Evolutionary conservation across 1,139 yeast species (phyloP).

Genomic region (Meyerozyma elateridarum): DNA sequence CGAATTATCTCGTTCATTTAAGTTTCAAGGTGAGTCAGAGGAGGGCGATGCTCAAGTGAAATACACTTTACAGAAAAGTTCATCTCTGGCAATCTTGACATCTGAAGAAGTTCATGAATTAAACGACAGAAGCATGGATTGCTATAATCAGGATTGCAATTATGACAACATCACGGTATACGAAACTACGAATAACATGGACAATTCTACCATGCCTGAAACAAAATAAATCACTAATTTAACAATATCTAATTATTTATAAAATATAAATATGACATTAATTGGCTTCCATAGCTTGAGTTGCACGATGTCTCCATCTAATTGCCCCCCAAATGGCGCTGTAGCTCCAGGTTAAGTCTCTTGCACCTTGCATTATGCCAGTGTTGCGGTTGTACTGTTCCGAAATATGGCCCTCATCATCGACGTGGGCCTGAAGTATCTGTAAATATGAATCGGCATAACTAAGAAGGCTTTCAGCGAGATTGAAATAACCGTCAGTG

Average conservation of each 20-base stretch:
- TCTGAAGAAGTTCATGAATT: constrained; percentile 48
- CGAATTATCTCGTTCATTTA: constrained; percentile 24
- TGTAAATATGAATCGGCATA: constrained; percentile 77
- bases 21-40: constrained; percentile 12
- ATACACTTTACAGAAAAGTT: constrained; percentile 8
- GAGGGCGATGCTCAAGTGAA: constrained; percentile 10
- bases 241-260: neutral
- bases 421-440: constrained; percentile 68
- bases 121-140: constrained; percentile 46
- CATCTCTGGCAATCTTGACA: constrained; percentile 13
- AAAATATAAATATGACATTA: too few species aligned
- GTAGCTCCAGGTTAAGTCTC: constrained; percentile 87
- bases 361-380: constrained; percentile 89
- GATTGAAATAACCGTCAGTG: constrained; percentile 40
- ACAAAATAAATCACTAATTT: neutral
- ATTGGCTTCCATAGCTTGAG: too few species aligned
- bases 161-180: constrained; percentile 46
- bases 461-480: constrained; percentile 42
- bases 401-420: constrained; percentile 68
- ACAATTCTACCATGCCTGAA: constrained; percentile 11
- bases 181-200: constrained; percentile 45
- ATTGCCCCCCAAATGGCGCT: constrained; percentile 71
- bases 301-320: constrained; percentile 55
- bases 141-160: constrained; percentile 31
- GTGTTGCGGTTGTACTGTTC: constrained; percentile 81